Evolutionary conservation across 306 rosid species (phyloP), one percentile per base, ranked within the genome.

Genomic region (Cucumis cinereus): DNA sequence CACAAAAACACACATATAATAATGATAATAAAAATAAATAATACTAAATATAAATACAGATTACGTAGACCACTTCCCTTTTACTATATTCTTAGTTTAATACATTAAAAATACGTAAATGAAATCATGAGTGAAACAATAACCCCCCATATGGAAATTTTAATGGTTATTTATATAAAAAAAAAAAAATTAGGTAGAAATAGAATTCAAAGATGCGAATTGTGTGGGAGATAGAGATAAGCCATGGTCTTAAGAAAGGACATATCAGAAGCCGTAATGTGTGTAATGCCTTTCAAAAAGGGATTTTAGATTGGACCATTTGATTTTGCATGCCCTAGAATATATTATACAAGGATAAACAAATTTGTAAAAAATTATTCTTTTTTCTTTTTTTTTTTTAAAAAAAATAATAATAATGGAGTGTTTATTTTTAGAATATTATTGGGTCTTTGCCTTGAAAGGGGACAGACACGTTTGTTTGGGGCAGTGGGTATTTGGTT

Each of bases 151-250:
- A 61, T 61, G 8, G 20, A n/a, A 19, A 3, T n/a, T 17, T 26
- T 2, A 26, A 26, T 26, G 2, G 1, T 1, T 26, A 26, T 26
- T 1, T 30, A 3, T 30, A 3, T 30, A 30, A 30, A 30, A 12
- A 50, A 10, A 52, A 50, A 50, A 7, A 30, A 30, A 30, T 68
- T 22, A 66, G 30, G 83, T 49, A 49, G 10, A 4, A 60, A 82
- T 49, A 49, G 10, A 4, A 60, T 82, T 86, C 79, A 82, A 89
- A 89, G 91, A 86, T 88, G 86, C 87, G 77, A 86, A 81, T 77
- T 79, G 84, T 83, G 88, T 88, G 84, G 77, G 61, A 24, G 3
- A 77, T 75, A 33, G 61, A 24, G 4, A 77, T 75, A 33, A 16
- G 20, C 53, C 40, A 36, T 45, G 63, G 77, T 20, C 66, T 50